A percentile compares a stretch with the other conserved stretches of the same genome.
Evolutionary conservation across 2,329 filamentous ascomycete genomes (phyloP).

Genomic region (Alternaria gansuensis): DNA sequence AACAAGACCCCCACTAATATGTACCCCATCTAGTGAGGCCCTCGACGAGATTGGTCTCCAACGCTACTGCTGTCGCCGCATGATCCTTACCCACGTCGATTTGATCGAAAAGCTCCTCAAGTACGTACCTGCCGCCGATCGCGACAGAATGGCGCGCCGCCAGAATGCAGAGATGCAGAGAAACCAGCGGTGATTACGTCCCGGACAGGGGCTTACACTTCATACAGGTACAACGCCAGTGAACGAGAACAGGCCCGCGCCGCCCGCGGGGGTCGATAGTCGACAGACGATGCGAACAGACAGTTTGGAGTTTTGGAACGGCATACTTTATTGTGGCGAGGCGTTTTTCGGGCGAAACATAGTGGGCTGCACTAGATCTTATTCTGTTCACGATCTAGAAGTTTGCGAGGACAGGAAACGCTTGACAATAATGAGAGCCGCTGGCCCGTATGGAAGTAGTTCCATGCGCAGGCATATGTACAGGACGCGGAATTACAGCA

Average conservation of each 20-base stretch:
- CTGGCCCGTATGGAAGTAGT: background rate
- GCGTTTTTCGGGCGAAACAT: constrained; percentile 27
- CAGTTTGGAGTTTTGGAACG: constrained; percentile 25
- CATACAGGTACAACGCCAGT: constrained; percentile 48
- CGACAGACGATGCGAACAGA: constrained; percentile 13
- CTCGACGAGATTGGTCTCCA: constrained; percentile 95
- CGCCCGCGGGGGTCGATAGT: constrained; percentile 35
- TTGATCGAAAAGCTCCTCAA: constrained; percentile 94
- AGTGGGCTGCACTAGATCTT: constrained; percentile 4
- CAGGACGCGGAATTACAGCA: background rate
- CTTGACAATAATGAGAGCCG: constrained; percentile 7
- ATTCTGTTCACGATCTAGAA: background rate
- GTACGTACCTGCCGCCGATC: constrained; percentile 44
- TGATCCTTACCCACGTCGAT: constrained; percentile 99
- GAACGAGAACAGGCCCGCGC: constrained; percentile 49
- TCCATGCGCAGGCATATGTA: constrained; percentile 1
- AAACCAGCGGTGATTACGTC: constrained; percentile 12
- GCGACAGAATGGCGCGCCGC: constrained; percentile 11
- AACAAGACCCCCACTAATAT: constrained; percentile 21
- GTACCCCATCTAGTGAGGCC: constrained; percentile 72
- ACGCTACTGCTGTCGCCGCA: constrained; percentile 97
- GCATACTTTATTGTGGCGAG: constrained; percentile 30
- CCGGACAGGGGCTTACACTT: constrained; percentile 36
- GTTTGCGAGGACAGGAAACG: constrained; percentile 2
- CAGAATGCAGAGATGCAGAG: background rate